Base-by-base conservation (phyloP, 2,329 filamentous ascomycete species). In the Pseudogymnoascus sp. region DNA sequence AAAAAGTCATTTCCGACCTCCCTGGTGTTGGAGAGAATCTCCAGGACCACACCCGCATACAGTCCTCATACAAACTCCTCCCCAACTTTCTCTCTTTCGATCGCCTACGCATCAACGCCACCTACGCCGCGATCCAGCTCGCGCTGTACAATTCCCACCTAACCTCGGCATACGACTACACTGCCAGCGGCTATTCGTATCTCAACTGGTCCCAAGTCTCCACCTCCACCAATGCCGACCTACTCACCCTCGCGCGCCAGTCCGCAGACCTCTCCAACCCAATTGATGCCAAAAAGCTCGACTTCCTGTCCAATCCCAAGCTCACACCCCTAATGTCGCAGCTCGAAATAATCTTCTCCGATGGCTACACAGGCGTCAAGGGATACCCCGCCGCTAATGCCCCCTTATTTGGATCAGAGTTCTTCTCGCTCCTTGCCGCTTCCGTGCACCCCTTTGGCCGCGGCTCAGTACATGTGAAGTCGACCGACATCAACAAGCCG, bases 361-460 rank as follows among this genome's bases (percentile, higher is more conserved):
- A 79, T 63, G 76, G 76, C 2, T 79, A 78, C 67, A 76, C 75
- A 0, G 78, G 78, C 12, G 60, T 67, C 2, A 69, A 69, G 38
- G 67, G 68, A 14, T 69, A 69, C 35, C 65, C 68, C 14, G 61
- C 63, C 1, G 38, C 45, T 2, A 37, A 52, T 31, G 62, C 61
- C 4, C 26, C 64, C 4, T 62, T 69, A 8, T 68, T 66, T 37
- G 64, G 64, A n/a, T 52, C 62, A 3, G 64, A 62, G 2, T 67
- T 66, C 59, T 67, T 37, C 39, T 62, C 67, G 1, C 72, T 81
- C 60, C 78, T 80, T 60, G 76, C 79, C 0, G 80, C 80, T 63
- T 78, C 84, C 26, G 81, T 81, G 65, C 85, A 78, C 64, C 74
- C 85, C 0, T 81, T 84, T 69, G 82, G 80, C 3, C 79, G 81